Evolutionary conservation across 805 yeast species (phyloP).

Genomic region (Cyberlindnera veronae): DNA sequence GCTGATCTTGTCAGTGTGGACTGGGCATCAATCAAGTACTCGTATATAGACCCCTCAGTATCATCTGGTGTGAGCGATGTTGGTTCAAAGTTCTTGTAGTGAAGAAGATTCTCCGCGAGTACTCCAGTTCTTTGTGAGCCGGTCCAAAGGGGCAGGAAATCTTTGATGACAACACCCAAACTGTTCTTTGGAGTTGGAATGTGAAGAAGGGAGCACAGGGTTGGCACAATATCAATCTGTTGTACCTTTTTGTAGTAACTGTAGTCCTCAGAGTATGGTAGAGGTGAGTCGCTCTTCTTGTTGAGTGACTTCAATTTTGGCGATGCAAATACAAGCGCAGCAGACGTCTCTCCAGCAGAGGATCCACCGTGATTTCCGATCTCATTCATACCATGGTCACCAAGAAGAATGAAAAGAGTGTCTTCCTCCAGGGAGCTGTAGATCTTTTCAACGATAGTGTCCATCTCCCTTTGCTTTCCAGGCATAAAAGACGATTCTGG

Average conservation of each 20-base stretch:
- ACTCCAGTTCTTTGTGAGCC: slow-evolving; percentile 33
- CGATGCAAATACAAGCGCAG: slow-evolving; percentile 72
- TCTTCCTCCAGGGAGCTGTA: slow-evolving; percentile 43
- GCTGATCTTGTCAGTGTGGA: slow-evolving; percentile 52
- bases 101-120: slow-evolving; percentile 54
- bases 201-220: slow-evolving; percentile 71
- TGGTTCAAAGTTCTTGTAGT: slow-evolving; percentile 44
- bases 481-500: slow-evolving; percentile 80
- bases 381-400: slow-evolving; percentile 97
- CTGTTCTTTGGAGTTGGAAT: slow-evolving; percentile 88
- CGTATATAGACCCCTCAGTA: slow-evolving; percentile 16
- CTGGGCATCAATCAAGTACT: slow-evolving; percentile 37
- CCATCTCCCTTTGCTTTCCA: slow-evolving; percentile 84
- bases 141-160: slow-evolving; percentile 52
- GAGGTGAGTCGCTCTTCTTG: slow-evolving; percentile 18
- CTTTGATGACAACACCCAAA: slow-evolving; percentile 67
- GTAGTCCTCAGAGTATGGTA: slow-evolving; percentile 39
- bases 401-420: slow-evolving; percentile 72
- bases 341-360: slow-evolving; percentile 85
- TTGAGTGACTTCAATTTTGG: slow-evolving; percentile 43
- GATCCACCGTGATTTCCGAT: slow-evolving; percentile 97
- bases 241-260: slow-evolving; percentile 46
- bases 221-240: slow-evolving; percentile 91
- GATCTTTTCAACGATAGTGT: slow-evolving; percentile 51
- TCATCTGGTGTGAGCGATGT: slow-evolving; percentile 29